Conservation (phyloP, 139 green algal genomes). For the Chlamydomonas sp. region DNA sequence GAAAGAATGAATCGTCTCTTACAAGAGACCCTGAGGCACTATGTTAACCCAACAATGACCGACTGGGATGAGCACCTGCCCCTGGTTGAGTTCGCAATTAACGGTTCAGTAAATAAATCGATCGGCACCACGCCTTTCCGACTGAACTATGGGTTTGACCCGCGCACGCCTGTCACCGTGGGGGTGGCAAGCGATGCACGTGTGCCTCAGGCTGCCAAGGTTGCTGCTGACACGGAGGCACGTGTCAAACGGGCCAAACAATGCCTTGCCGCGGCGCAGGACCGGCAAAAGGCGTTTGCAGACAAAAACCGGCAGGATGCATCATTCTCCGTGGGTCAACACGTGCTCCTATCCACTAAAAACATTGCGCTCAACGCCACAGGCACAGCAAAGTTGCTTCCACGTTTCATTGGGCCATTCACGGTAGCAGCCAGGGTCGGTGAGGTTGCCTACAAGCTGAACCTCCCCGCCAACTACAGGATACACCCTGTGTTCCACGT, state of each 20-base stretch:
- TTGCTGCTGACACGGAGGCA: too few relatives aligned
- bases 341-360: too few relatives aligned
- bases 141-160: constrained; percentile 52
- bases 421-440: neutral
- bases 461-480: neutral
- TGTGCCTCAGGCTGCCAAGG: too few relatives aligned
- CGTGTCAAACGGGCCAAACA: too few relatives aligned
- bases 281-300: too few relatives aligned
- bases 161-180: constrained; percentile 35
- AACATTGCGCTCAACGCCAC: too few relatives aligned
- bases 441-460: neutral
- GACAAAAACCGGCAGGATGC: neutral
- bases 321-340: too few relatives aligned
- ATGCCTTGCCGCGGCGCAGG: too few relatives aligned
- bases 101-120: constrained; percentile 34
- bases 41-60: constrained; percentile 27
- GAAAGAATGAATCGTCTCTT: constrained; percentile 3
- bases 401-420: neutral
- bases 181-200: too few relatives aligned
- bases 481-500: constrained; percentile 36
- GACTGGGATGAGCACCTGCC: constrained; percentile 62
- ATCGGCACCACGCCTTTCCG: constrained; percentile 53
- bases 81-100: constrained; percentile 60
- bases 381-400: too few relatives aligned
- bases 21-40: constrained; percentile 61